These are phyloP conservation scores for Schizosaccharomyces japonicus DNA, from an alignment of 805 yeast species.

Conservation along the genomic window DNA sequence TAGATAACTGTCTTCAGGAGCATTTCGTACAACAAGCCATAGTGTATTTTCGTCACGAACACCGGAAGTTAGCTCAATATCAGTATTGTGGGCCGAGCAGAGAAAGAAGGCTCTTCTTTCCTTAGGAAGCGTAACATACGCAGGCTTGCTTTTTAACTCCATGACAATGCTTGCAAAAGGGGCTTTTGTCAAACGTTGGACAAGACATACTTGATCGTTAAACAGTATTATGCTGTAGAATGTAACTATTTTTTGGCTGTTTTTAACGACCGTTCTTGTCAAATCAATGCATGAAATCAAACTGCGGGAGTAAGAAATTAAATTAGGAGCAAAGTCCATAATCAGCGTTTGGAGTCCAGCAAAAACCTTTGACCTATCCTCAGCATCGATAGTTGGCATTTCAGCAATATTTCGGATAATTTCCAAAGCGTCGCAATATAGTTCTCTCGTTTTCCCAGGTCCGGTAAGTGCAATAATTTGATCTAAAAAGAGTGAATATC, in stretches of 20 bases:
- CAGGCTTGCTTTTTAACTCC: not conserved
- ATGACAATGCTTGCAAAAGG: not conserved
- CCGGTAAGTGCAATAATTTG: not conserved
- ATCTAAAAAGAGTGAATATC: conserved; percentile 2
- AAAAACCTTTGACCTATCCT: conserved; percentile 2
- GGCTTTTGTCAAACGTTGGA: not conserved
- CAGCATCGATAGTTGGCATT: conserved; percentile 2
- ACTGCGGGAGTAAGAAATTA: not conserved
- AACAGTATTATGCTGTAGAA: not conserved
- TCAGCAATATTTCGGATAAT: conserved; percentile 1
- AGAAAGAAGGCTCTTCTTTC: not conserved
- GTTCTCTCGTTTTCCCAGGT: not conserved
- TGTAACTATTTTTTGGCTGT: not conserved
- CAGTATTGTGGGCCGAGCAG: not conserved
- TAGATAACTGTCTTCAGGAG: too few relatives aligned
- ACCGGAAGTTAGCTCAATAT: not conserved
- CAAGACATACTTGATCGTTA: not conserved
- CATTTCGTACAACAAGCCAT: not conserved
- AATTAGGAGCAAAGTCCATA: not conserved
- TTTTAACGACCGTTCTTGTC: not conserved
- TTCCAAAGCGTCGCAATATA: not conserved
- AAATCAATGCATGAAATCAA: not conserved
- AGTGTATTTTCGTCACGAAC: not conserved
- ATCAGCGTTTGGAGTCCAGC: not conserved
- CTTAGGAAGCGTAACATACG: not conserved